A percentile compares a stretch with the other conserved stretches of the same genome.
These are phyloP conservation scores for Linnemannia schmuckeri DNA, from an alignment of 192 early-diverging fungal genomes.

Conservation along the genomic window DNA sequence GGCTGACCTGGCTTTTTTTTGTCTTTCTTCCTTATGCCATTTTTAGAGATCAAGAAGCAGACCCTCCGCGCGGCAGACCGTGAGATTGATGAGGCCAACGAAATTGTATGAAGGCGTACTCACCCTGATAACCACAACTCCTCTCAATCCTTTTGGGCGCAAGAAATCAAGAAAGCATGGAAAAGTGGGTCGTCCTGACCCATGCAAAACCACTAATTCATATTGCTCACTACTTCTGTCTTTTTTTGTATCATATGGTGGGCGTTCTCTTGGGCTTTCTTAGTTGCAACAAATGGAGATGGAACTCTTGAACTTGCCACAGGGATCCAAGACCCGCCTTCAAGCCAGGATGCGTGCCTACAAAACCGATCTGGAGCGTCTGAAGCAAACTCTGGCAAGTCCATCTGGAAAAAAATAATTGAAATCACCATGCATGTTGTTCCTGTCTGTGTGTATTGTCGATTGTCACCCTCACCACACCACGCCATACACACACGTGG, in stretches of 20 bases:
- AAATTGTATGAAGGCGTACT: constrained; percentile 74
- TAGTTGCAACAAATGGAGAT: constrained; percentile 95
- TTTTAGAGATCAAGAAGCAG: constrained; percentile 79
- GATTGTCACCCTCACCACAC: neutral
- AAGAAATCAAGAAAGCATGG: neutral
- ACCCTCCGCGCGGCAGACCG: constrained; percentile 82
- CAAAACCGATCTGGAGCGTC: constrained; percentile 85
- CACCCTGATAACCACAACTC: neutral
- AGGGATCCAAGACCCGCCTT: constrained; percentile 71
- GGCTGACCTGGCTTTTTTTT: neutral
- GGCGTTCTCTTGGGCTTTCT: neutral
- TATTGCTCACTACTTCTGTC: neutral
- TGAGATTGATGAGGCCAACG: constrained; percentile 91
- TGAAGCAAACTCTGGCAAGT: constrained; percentile 83
- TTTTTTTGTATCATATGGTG: neutral
- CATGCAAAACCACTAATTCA: neutral
- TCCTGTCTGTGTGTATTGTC: neutral
- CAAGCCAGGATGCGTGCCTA: constrained; percentile 76
- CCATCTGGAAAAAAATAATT: constrained; percentile 1
- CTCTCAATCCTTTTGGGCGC: neutral
- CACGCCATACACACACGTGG: constrained; percentile 9
- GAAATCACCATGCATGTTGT: neutral
- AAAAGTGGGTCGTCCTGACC: neutral
- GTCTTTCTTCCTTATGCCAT: neutral
- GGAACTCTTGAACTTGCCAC: constrained; percentile 84